Evolutionary conservation across 139 green algal genomes (phyloP), one percentile per base, ranked within the genome.

Genomic region (Picochlorum sp.): DNA sequence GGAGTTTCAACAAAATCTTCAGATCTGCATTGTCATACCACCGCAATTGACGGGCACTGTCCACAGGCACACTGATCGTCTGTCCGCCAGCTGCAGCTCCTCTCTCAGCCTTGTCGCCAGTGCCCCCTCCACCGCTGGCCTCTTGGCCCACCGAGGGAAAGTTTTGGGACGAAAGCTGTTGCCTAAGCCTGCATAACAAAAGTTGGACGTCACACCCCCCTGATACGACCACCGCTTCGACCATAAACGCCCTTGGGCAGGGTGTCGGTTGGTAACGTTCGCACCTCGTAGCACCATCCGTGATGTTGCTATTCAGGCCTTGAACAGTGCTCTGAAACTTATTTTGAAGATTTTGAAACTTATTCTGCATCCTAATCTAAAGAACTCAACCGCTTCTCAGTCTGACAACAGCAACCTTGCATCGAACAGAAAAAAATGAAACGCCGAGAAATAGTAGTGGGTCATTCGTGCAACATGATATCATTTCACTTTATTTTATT

Each of bases 1-100:
- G 70, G 23, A 77, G 45, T 57, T 72, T 20, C 16, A 74, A 65
- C 3, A 74, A 20, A 50, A 74, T 59, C 0, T n/a, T 58, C 13
- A 76, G 6, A 56, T 76, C 70, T n/a, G 72, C 45, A 47, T 58
- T 24, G 26, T 77, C 70, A 52, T 65, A 73, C 70, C 70, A 77
- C 20, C 70, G 57, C 34, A 77, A 51, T 24, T 71, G 64, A 38
- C 70, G 70, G n/a, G 70, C 70, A 38, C 70, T 77, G 11, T 77
- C 64, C 41, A 77, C 49, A 4, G 70, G 70, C 24, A 77, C 47
- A 2, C 65, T 65, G 4, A 77, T 23, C 24, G 26, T 56, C 26
- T 41, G 11, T 45, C 28, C 28, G 28, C 28, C 28, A 30, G 28
- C 26, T 30, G 4, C 28, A 30, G 28, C 28, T 30, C 28, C 28